Percentiles rank a stretch among this genome's conserved stretches.
phyloP scores from a whole-genome alignment of 2,329 filamentous ascomycete genomes.

The Microthyrium microscopicum region DNA sequence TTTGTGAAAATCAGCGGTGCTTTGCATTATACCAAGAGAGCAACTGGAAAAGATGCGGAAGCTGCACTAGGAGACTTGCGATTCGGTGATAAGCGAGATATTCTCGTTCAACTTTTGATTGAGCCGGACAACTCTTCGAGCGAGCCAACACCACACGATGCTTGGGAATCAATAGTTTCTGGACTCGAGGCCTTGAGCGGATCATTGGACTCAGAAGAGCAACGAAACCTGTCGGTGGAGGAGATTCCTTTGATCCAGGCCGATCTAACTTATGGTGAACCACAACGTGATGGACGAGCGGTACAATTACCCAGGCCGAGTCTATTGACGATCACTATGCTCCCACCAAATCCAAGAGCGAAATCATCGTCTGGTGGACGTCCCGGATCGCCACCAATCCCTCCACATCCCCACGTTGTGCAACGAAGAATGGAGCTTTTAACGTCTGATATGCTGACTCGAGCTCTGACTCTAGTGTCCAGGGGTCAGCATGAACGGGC shows the following conservation, averaged over 20 bases:
- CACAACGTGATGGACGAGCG: constrained; percentile 72
- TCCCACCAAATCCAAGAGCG: constrained; percentile 53
- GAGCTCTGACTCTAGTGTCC: constrained; percentile 78
- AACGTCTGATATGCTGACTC: constrained; percentile 93
- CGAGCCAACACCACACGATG: constrained; percentile 78
- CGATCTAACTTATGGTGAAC: constrained; percentile 83
- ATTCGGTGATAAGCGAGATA: constrained; percentile 85
- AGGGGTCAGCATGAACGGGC: constrained; percentile 87
- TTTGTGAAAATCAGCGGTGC: constrained; percentile 98
- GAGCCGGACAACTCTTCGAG: constrained; percentile 67
- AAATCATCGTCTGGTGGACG: constrained; percentile 35
- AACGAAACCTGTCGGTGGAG: constrained; percentile 70
- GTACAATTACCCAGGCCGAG: constrained; percentile 80
- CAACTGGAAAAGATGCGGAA: constrained; percentile 85
- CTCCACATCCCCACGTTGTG: constrained; percentile 85
- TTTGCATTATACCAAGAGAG: constrained; percentile 88
- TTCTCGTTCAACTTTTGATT: constrained; percentile 87
- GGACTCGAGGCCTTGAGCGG: constrained; percentile 86
- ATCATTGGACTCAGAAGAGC: constrained; percentile 69
- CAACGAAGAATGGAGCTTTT: constrained; percentile 95
- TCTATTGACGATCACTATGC: constrained; percentile 86
- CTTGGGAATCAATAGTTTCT: constrained; percentile 95
- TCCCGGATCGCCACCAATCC: constrained; percentile 58
- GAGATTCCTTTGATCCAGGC: constrained; percentile 92
- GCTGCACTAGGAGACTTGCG: constrained; percentile 79